Percentiles rank a stretch among this genome's conserved stretches.
phyloP scores from a whole-genome alignment of 2,329 filamentous ascomycete species.

The Lizonia empirigonia region DNA sequence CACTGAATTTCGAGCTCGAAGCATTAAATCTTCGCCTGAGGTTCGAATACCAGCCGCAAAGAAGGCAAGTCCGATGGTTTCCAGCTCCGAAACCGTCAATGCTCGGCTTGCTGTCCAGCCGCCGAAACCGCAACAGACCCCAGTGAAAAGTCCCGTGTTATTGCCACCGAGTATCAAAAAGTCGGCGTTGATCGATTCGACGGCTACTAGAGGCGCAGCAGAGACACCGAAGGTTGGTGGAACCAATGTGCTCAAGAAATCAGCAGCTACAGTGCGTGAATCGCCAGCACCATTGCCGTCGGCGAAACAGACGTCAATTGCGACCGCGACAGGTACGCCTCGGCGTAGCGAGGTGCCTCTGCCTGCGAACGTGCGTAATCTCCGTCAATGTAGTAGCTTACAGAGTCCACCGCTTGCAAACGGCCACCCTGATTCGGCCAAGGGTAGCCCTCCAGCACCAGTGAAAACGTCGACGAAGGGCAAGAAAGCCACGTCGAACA shows the following conservation, averaged over 20 bases:
- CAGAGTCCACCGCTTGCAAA: slow-evolving; percentile 1
- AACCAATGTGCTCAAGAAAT: slow-evolving; percentile 11
- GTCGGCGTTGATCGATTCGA: background rate
- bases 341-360: slow-evolving; percentile 6
- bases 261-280: background rate
- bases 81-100: background rate
- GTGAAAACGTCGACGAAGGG: background rate
- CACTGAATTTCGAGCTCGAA: background rate
- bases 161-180: slow-evolving; percentile 8
- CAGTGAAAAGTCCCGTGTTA: slow-evolving; percentile 13
- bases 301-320: background rate
- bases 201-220: background rate
- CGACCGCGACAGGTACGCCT: background rate
- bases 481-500: background rate
- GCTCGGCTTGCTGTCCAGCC: background rate
- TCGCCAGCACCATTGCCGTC: background rate
- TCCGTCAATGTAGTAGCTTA: background rate
- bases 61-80: background rate
- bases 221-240: background rate
- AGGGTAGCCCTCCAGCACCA: background rate
- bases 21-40: slow-evolving; percentile 1
- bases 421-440: background rate
- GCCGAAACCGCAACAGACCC: background rate
- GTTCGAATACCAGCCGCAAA: background rate
- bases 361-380: slow-evolving; percentile 1